A percentile compares a stretch with the other conserved stretches of the same genome.
Evolutionary conservation across 2,329 filamentous ascomycete species (phyloP).

Genomic region (Diaporthe ampelina): DNA sequence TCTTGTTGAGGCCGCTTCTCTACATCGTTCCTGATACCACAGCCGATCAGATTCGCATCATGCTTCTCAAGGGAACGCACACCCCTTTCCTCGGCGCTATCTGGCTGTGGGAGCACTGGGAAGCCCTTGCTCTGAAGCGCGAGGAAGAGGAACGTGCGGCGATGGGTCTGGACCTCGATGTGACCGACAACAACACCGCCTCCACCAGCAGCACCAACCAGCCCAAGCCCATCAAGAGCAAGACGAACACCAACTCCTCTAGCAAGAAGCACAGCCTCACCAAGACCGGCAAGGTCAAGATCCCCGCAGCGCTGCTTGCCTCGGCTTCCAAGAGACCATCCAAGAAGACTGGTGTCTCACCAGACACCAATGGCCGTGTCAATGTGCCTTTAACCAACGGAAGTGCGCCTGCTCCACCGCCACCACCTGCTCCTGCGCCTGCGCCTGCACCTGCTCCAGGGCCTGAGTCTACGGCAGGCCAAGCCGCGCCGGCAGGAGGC

Average conservation of each 20-base stretch:
- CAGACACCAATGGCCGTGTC: conserved; percentile 2
- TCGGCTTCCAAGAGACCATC: conserved; percentile 29
- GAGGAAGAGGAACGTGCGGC: conserved; percentile 8
- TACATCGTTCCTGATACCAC: conserved; percentile 16
- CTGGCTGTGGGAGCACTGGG: conserved; percentile 34
- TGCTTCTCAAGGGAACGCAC: conserved; percentile 36
- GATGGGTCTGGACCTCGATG: conserved; percentile 13
- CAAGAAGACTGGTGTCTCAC: conserved; percentile 3
- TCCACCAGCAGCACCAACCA: not conserved
- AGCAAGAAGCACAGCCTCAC: conserved; percentile 37
- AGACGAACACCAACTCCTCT: not conserved
- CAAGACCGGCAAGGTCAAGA: conserved; percentile 2
- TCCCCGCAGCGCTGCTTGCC: conserved; percentile 27
- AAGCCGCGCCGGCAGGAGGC: not conserved
- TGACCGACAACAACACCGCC: not conserved
- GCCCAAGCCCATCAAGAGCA: not conserved
- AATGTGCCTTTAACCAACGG: not conserved
- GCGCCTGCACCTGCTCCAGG: not conserved
- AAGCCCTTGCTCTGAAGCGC: conserved; percentile 23
- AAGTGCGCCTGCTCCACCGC: not conserved
- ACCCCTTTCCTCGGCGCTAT: conserved; percentile 28
- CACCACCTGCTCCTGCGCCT: not conserved
- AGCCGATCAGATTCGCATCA: conserved; percentile 17
- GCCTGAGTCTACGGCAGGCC: not conserved
- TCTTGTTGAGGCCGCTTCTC: conserved; percentile 31